phyloP scores from a whole-genome alignment of 2,329 filamentous ascomycete genomes.

The Neocatenulostroma microsporum region DNA sequence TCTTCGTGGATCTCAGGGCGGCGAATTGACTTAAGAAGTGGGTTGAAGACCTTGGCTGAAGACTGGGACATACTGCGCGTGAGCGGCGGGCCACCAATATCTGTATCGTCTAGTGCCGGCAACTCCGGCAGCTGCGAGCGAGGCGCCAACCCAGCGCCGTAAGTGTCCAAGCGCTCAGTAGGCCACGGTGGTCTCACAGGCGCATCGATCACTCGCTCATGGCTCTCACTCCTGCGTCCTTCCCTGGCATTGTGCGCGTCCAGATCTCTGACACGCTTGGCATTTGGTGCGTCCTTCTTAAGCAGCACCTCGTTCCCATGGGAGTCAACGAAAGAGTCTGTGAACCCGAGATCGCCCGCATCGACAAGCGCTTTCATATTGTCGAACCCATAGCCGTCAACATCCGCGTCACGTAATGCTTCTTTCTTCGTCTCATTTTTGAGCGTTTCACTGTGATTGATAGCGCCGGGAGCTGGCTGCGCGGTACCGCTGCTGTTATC shows the following conservation, averaged over 20 bases:
- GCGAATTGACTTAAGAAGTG: slow-evolving; percentile 57
- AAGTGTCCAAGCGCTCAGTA: slow-evolving; percentile 49
- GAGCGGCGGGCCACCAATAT: slow-evolving; percentile 68
- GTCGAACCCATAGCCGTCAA: slow-evolving; percentile 70
- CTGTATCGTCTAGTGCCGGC: slow-evolving; percentile 66
- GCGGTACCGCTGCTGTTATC: no score
- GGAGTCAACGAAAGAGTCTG: slow-evolving; percentile 50
- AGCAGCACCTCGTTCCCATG: slow-evolving; percentile 62
- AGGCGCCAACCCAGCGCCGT: slow-evolving; percentile 57
- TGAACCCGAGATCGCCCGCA: slow-evolving; percentile 21
- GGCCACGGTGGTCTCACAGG: slow-evolving; percentile 27
- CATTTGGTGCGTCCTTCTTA: slow-evolving; percentile 56
- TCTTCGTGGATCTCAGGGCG: slow-evolving; percentile 71
- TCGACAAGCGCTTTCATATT: slow-evolving; percentile 49
- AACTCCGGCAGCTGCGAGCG: slow-evolving; percentile 63
- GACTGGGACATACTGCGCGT: slow-evolving; percentile 48
- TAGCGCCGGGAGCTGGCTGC: no score
- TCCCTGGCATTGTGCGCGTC: slow-evolving; percentile 24
- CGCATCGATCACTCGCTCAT: slow-evolving; percentile 25
- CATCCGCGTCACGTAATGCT: slow-evolving; percentile 56
- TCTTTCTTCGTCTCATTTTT: slow-evolving; percentile 7
- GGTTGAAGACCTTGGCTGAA: slow-evolving; percentile 38
- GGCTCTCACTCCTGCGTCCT: slow-evolving; percentile 28
- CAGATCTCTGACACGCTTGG: slow-evolving; percentile 43
- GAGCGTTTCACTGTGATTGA: no score